Conservation (phyloP, 345 rosid genomes). For the Lenwebbia sp. region DNA sequence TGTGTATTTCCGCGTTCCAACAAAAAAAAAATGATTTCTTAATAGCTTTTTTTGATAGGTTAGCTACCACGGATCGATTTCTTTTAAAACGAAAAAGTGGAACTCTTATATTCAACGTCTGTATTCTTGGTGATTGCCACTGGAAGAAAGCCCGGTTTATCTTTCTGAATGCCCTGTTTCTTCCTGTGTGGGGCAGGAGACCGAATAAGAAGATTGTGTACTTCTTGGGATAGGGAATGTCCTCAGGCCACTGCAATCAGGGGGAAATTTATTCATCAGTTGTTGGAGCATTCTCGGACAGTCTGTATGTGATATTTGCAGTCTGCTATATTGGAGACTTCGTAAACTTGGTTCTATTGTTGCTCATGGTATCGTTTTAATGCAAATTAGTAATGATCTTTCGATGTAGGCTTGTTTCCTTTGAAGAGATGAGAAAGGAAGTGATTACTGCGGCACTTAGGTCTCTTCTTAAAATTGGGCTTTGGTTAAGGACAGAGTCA, state of each 20-base stretch:
- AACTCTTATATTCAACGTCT: not conserved
- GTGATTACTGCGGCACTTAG: not conserved
- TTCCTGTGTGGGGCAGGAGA: not conserved
- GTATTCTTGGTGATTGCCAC: not conserved
- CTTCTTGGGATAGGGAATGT: not conserved
- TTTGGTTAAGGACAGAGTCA: not conserved
- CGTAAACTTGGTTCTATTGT: not conserved
- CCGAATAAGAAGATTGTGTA: not conserved
- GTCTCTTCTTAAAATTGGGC: not conserved
- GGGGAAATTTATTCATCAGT: not conserved
- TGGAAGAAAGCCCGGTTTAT: not conserved
- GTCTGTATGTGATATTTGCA: not conserved
- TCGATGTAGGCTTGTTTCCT: not conserved
- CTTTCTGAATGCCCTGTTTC: not conserved
- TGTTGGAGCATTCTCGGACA: not conserved
- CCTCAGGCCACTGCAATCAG: not conserved
- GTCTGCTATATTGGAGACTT: not conserved
- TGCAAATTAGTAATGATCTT: not conserved
- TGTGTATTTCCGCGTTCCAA: not conserved
- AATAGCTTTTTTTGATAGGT: not conserved
- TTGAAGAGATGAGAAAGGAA: not conserved
- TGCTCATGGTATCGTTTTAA: not conserved
- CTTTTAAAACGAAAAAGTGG: no score
- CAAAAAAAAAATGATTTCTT: no score
- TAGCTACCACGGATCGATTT: not conserved